A percentile compares a stretch with the other conserved stretches of the same genome.
Evolutionary conservation across 805 yeast species (phyloP).

Genomic region (Starmerella khaoyaiensis): DNA sequence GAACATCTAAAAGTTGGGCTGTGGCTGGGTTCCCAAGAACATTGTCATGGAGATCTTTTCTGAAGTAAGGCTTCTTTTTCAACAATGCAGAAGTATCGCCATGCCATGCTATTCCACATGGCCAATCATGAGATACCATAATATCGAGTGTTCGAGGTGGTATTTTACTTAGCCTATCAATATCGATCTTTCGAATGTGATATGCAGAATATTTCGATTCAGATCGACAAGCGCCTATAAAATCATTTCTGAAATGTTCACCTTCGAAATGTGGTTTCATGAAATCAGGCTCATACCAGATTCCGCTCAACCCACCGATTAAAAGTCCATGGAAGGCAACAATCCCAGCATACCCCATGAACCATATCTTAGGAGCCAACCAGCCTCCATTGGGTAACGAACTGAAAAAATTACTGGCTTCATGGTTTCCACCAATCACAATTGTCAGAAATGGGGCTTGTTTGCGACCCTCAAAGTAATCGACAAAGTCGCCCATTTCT

Average conservation of each 20-base stretch:
- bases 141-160: conserved; percentile 34
- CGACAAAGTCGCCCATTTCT: conserved; percentile 63
- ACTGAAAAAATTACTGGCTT: conserved; percentile 62
- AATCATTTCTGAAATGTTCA: conserved; percentile 6
- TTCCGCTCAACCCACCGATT: conserved; percentile 78
- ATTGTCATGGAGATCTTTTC: conserved; percentile 44
- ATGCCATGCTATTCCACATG: conserved; percentile 53
- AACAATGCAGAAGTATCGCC: conserved; percentile 48
- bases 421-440: conserved; percentile 93
- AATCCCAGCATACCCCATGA: conserved; percentile 63
- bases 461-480: conserved; percentile 48
- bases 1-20: conserved; percentile 38
- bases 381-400: conserved; percentile 80
- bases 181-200: conserved; percentile 57
- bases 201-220: conserved; percentile 42
- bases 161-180: conserved; percentile 36
- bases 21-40: conserved; percentile 53
- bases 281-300: conserved; percentile 46
- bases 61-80: conserved; percentile 51
- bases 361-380: conserved; percentile 81
- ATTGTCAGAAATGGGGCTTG: conserved; percentile 66
- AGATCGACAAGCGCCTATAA: neutral
- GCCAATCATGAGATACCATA: conserved; percentile 88
- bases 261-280: conserved; percentile 27
- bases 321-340: conserved; percentile 63